Base-by-base conservation (phyloP, 371 early-diverging fungal genomes). In the Lichtheimia hyalospora region DNA sequence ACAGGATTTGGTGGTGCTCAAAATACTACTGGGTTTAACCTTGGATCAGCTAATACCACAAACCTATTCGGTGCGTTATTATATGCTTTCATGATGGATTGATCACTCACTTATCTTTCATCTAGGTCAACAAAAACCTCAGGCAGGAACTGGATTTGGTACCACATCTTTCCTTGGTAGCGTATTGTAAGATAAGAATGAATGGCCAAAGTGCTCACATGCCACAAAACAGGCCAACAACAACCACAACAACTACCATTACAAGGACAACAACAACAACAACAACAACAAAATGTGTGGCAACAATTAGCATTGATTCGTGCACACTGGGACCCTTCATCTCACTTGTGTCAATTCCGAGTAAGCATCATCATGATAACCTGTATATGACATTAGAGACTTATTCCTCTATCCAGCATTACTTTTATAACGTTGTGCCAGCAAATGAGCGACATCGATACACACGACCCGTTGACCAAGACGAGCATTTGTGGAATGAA, bases 381-480 rank as follows among this genome's bases (percentile, higher is more conserved):
- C 2, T 2, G 21, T 0, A 46, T 52, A n/a, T n/a, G n/a, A 39
- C 34, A 34, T 34, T 0, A 34, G 5, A 5, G 34, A 34, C 42
- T 39, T 13, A 49, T n/a, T 5, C 41, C 24, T 44, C 27, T 48
- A 14, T 52, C 20, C 55, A 77, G 73, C 92, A 94, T 70, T 95
- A 92, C 67, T 96, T 95, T 61, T 96, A 96, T 70, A 96, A 95
- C 66, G 82, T 88, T 67, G 94, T 92, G 1, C 90, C 93, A 64
- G 85, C 94, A 0, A 84, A 75, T 15, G 93, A 95, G 73, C 85
- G 86, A 18, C 84, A 83, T 39, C 58, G 84, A 41, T 96, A 96
- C 61, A 84, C 77, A 28, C 86, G 87, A 34, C 91, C 91, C 13
- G 85, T 86, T 1, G 82, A 86, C 51, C 81, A 90, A 41, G 90